Conservation (phyloP, 2,329 filamentous ascomycete species). For the Pseudogymnoascus sp. region DNA sequence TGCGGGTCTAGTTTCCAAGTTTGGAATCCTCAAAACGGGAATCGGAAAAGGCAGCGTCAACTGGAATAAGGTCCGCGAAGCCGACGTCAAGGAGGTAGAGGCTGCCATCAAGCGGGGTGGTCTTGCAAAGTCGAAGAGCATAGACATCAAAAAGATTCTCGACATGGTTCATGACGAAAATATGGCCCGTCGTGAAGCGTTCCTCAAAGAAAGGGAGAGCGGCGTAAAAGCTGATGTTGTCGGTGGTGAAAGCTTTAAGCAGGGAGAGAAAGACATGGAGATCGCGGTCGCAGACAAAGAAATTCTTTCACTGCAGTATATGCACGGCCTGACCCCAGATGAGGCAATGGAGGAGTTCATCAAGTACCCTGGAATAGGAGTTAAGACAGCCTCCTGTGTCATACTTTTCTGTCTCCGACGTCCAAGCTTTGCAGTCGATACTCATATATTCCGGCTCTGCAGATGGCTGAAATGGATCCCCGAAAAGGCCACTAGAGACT, state of each 20-base stretch:
- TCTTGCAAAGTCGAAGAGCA: constrained; percentile 62
- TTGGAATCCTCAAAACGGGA: constrained; percentile 55
- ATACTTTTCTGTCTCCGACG: constrained; percentile 48
- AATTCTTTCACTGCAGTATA: constrained; percentile 50
- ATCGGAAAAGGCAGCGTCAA: constrained; percentile 65
- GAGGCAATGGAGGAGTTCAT: constrained; percentile 45
- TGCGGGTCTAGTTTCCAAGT: constrained; percentile 54
- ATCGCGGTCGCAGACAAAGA: constrained; percentile 49
- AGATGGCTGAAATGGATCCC: constrained; percentile 52
- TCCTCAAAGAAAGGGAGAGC: constrained; percentile 37
- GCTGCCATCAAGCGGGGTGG: constrained; percentile 65
- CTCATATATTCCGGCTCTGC: constrained; percentile 47
- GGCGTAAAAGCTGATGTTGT: constrained; percentile 37
- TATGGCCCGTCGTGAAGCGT: constrained; percentile 41
- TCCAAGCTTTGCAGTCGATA: constrained; percentile 51
- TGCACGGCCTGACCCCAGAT: constrained; percentile 38
- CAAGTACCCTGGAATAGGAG: constrained; percentile 45
- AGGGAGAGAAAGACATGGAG: constrained; percentile 48
- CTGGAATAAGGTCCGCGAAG: constrained; percentile 62
- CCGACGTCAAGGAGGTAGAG: constrained; percentile 53
- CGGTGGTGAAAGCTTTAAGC: constrained; percentile 33
- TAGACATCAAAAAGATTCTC: constrained; percentile 65
- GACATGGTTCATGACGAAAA: constrained; percentile 67
- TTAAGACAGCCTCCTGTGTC: constrained; percentile 52
- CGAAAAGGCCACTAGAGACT: constrained; percentile 36